Base-by-base conservation (phyloP, 2,329 filamentous ascomycete genomes). In the Sporothrix variecibatus region DNA sequence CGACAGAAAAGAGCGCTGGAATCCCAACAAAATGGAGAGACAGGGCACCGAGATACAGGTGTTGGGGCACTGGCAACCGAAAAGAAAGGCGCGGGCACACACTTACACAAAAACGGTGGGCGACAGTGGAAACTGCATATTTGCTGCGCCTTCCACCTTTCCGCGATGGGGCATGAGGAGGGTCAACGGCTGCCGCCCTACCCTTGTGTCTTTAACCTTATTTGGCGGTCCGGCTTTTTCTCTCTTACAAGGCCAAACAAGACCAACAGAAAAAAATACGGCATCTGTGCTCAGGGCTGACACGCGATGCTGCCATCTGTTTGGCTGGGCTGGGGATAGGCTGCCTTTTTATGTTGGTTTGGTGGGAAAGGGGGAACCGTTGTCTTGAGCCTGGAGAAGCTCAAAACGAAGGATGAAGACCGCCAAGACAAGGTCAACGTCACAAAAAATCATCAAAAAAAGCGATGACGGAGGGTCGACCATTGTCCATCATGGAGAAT, bases 281-380 rank as follows among this genome's bases (percentile, higher is more conserved):
- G 28, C 31, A 46, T 67, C 62, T 28, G 23, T 67, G 62, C 62
- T 20, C 62, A 67, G 38, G 62, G 34, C 60, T 65, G 60, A 43
- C 9, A 23, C 34, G 34, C 17, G n/a, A 40, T 64, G 8, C 31
- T 7, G 15, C 26, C 15, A 17, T 28, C 23, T 34, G 23, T 20
- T 6, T 38, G 58, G 58, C 9, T 23, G 23, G 58, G 58, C 31
- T 6, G 43, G 34, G 34, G 34, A n/a, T 34, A 34, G 34, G 34
- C 34, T 34, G 34, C n/a, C n/a, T 34, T 34, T 34, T 34, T 8
- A 8, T 34, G 4, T 60, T 40, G 3, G 28, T 34, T 60, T 40
- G 3, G 28, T 26, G 23, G 53, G n/a, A 43, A 8, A 2, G 40
- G 40, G 34, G 34, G 34, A 5, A 3, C 34, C 7, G 8, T 8